phyloP scores from a whole-genome alignment of 441 rosid species.

The Erodium chrysanthum region DNA sequence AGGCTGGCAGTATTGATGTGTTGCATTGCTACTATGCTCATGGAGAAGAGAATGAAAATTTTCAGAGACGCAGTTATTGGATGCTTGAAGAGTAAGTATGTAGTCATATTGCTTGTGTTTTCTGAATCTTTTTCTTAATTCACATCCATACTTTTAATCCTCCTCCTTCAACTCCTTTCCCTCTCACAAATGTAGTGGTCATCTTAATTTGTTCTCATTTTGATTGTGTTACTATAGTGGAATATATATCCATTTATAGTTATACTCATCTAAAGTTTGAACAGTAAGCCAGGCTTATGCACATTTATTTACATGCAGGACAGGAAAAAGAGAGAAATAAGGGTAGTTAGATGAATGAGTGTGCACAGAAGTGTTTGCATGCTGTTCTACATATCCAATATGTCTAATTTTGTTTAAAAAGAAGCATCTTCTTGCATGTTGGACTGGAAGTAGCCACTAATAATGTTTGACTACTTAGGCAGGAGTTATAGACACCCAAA shows the following conservation, averaged over 20 bases:
- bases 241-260: neutral
- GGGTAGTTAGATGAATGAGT: no score
- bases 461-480: no score
- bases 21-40: constrained; percentile 96
- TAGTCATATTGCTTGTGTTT: constrained; percentile 3
- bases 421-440: no score
- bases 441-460: no score
- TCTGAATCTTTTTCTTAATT: neutral
- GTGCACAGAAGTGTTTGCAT: no score
- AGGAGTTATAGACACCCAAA: no score
- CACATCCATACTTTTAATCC: neutral
- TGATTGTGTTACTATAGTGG: neutral
- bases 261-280: neutral
- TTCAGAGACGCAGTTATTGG: constrained; percentile 95
- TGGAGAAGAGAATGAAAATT: constrained; percentile 76
- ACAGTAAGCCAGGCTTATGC: neutral
- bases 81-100: constrained; percentile 88
- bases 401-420: no score
- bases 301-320: neutral
- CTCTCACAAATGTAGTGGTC: neutral
- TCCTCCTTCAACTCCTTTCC: neutral
- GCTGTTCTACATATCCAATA: no score
- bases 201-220: neutral
- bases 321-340: no score
- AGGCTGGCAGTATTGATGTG: constrained; percentile 88